These are phyloP conservation scores for Hemileccinum rubropunctum DNA, from an alignment of 768 basidiomycete genomes.

Conservation along the genomic window DNA sequence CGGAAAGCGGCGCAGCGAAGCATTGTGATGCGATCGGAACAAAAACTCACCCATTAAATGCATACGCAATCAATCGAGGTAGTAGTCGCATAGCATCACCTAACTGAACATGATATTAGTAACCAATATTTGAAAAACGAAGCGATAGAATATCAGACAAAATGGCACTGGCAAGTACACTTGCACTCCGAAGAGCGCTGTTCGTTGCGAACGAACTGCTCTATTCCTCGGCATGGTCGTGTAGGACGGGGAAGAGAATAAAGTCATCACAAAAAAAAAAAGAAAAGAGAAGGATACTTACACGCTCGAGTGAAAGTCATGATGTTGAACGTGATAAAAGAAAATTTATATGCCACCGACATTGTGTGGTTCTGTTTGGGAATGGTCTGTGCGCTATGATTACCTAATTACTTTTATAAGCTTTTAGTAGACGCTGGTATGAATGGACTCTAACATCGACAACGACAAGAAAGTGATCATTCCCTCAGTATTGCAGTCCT, in stretches of 20 bases:
- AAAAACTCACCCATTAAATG: constrained; percentile 22
- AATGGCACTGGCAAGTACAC: constrained; percentile 91
- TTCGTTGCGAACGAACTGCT: constrained; percentile 78
- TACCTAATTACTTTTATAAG: constrained; percentile 25
- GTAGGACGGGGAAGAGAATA: constrained; percentile 91
- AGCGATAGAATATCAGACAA: constrained; percentile 52
- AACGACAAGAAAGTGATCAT: constrained; percentile 5
- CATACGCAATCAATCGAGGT: background rate
- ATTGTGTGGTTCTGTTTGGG: constrained; percentile 27
- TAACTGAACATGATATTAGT: constrained; percentile 16
- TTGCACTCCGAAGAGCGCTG: constrained; percentile 58
- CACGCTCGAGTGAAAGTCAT: background rate
- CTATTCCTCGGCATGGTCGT: constrained; percentile 87
- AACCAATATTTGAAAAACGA: background rate
- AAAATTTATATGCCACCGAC: constrained; percentile 28
- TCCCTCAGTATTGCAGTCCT: background rate
- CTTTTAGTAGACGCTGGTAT: background rate
- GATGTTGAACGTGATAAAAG: background rate
- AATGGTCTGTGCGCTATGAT: constrained; percentile 32
- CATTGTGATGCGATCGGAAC: constrained; percentile 3
- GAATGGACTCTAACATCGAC: constrained; percentile 20
- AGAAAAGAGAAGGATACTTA: constrained; percentile 12
- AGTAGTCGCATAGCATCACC: background rate
- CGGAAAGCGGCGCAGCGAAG: constrained; percentile 23
- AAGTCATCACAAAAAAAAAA: constrained; percentile 51